These are phyloP conservation scores for Fusarium siculi DNA, from an alignment of 2,329 filamentous ascomycete genomes.

Conservation along the genomic window DNA sequence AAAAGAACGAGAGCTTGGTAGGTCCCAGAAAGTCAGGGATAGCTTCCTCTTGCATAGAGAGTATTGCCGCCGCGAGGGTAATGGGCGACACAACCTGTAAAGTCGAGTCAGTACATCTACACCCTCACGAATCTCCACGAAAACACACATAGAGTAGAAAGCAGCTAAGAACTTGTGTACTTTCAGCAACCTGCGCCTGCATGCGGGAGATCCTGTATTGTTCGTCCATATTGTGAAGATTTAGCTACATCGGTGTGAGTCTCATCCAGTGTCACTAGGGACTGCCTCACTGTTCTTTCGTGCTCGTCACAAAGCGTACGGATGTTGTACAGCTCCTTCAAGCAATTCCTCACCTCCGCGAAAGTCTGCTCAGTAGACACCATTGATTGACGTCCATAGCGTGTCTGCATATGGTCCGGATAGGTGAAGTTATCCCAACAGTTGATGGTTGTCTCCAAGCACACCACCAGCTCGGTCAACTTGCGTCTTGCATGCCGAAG, in stretches of 20 bases:
- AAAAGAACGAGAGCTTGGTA: neutral
- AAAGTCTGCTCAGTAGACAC: neutral
- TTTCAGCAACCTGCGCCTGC: neutral
- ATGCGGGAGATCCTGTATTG: neutral
- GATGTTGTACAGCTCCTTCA: neutral
- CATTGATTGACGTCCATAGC: neutral
- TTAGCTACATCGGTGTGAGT: neutral
- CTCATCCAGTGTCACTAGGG: accelerated
- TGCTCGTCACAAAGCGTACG: neutral
- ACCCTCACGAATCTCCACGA: accelerated
- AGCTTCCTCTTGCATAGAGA: constrained; percentile 25
- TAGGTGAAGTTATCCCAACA: neutral
- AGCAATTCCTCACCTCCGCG: accelerated
- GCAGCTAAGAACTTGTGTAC: neutral
- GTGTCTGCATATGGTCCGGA: neutral
- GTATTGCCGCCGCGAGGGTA: neutral
- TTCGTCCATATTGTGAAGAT: neutral
- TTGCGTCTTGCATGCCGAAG: neutral
- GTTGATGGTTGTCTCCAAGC: neutral
- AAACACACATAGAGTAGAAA: neutral
- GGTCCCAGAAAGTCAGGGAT: constrained; percentile 3
- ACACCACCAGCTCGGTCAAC: neutral
- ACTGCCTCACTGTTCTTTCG: neutral
- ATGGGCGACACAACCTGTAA: neutral
- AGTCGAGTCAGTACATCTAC: neutral